These are phyloP conservation scores for Aspergillus fructus DNA, from an alignment of 2,329 filamentous ascomycete species.

Conservation along the genomic window DNA sequence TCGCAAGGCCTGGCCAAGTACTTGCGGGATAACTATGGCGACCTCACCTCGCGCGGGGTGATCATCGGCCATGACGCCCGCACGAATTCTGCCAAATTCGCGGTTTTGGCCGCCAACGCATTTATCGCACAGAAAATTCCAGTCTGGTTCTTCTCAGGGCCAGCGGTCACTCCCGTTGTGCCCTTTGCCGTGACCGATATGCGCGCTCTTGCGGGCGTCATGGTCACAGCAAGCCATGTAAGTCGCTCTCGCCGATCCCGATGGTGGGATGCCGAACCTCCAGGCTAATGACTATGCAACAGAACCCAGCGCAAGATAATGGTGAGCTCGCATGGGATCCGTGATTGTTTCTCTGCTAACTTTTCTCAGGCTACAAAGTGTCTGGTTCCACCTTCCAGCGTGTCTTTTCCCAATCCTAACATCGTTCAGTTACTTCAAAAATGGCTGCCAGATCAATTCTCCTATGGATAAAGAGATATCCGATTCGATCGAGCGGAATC, in stretches of 20 bases:
- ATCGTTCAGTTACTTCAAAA: slow-evolving; percentile 54
- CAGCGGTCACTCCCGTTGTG: slow-evolving; percentile 61
- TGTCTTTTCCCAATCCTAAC: slow-evolving; percentile 21
- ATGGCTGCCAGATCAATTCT: slow-evolving; percentile 65
- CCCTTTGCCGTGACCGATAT: slow-evolving; percentile 59
- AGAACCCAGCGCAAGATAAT: slow-evolving; percentile 63
- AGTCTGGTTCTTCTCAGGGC: slow-evolving; percentile 59
- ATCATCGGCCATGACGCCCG: slow-evolving; percentile 65
- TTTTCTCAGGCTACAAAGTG: slow-evolving; percentile 58
- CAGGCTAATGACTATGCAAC: slow-evolving; percentile 9
- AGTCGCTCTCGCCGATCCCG: slow-evolving; percentile 13
- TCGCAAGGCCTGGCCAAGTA: slow-evolving; percentile 66
- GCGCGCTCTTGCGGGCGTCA: slow-evolving; percentile 58
- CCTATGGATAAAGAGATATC: slow-evolving; percentile 62
- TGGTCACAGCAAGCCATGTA: slow-evolving; percentile 65
- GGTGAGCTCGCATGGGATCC: slow-evolving; percentile 32
- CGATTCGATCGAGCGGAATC: slow-evolving; percentile 54
- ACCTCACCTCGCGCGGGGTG: slow-evolving; percentile 48
- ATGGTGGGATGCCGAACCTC: background rate
- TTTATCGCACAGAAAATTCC: slow-evolving; percentile 59
- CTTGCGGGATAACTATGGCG: slow-evolving; percentile 47
- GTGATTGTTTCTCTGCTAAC: slow-evolving; percentile 2
- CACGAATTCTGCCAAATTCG: slow-evolving; percentile 62
- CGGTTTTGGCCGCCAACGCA: slow-evolving; percentile 58
- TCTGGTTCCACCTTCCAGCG: slow-evolving; percentile 21